Evolutionary conservation across 306 rosid genomes (phyloP), one percentile per base, ranked within the genome.

Genomic region (Pueraria montana): DNA sequence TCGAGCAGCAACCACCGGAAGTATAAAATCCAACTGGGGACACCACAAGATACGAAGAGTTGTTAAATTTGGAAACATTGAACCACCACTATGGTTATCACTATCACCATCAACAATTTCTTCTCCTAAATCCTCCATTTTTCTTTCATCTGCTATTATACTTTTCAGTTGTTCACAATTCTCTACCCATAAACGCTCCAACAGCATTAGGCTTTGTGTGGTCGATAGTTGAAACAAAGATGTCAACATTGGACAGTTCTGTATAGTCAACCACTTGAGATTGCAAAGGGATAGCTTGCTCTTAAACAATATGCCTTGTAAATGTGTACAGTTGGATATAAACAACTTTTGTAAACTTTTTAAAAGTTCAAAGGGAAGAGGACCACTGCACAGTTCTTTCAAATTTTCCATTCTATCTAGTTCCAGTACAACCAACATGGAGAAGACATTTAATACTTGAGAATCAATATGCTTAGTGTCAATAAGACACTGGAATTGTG

Each of bases 251-350:
- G 58, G 58, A 3, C 58, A 50, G 1, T 1, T 0, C 0, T 0
- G 0, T 5, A 50, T 5, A 6, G 0, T 17, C 58, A 49, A 49
- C 0, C 0, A 1, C 8, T 5, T 45, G 6, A 42, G 46, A 4
- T 42, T 42, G 46, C 46, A 52, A 4, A 27, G 32, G 32, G 1
- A 27, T 27, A 70, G 36, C n/a, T 21, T 81, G 30, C 17, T 6
- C 48, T 63, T 30, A n/a, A 42, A 24, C n/a, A 66, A 65, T 59
- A 43, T 23, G 27, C 42, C 32, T 64, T 4, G 2, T 12, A 75
- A 40, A 26, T 3, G 4, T 0, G 4, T 0, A 34, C 78, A 80
- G 0, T 2, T 0, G 0, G 0, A 0, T 0, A 70, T 18, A 1
- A 0, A 0, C 26, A 56, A 0, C 0, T 16, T 14, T 18, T 69